These are phyloP conservation scores for Lactifluus echinatus DNA, from an alignment of 768 basidiomycete genomes.

Conservation along the genomic window DNA sequence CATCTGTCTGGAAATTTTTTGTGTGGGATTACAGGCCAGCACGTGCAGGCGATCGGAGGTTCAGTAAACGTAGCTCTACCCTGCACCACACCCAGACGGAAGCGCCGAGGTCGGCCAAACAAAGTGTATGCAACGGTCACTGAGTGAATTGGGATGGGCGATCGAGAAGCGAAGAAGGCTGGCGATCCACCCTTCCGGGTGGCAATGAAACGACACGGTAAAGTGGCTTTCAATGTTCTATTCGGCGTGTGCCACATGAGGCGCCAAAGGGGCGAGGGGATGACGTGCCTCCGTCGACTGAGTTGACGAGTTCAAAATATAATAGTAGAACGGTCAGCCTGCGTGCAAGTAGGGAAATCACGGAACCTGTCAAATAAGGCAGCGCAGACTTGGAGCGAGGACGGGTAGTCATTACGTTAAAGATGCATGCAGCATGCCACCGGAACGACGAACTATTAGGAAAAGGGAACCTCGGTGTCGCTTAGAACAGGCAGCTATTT, in stretches of 20 bases:
- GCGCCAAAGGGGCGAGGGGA: slow-evolving; percentile 4
- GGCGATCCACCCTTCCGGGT: background rate
- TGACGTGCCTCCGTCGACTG: slow-evolving; percentile 5
- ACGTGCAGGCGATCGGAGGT: slow-evolving; percentile 10
- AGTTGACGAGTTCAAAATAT: slow-evolving; percentile 16
- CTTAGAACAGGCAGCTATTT: slow-evolving; percentile 12
- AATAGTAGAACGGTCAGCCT: slow-evolving; percentile 3
- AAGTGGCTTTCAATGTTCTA: slow-evolving; percentile 2
- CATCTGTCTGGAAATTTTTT: background rate
- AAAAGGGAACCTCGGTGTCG: slow-evolving; percentile 2
- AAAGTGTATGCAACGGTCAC: background rate
- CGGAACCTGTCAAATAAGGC: slow-evolving; percentile 4
- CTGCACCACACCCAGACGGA: slow-evolving; percentile 8
- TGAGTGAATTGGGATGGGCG: background rate
- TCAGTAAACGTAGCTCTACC: slow-evolving; percentile 6
- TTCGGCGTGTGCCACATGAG: slow-evolving; percentile 20
- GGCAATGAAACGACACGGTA: slow-evolving; percentile 3
- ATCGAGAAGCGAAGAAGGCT: slow-evolving; percentile 13
- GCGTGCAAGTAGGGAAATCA: slow-evolving; percentile 3
- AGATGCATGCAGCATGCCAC: slow-evolving; percentile 9
- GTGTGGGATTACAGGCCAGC: background rate
- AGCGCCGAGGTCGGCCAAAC: background rate
- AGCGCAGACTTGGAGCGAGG: background rate
- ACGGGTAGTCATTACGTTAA: slow-evolving; percentile 10
- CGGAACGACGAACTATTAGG: background rate